A percentile compares a stretch with the other conserved stretches of the same genome.
These are phyloP conservation scores for Dichotomocladium elegans DNA, from an alignment of 371 early-diverging fungal species.

Conservation along the genomic window DNA sequence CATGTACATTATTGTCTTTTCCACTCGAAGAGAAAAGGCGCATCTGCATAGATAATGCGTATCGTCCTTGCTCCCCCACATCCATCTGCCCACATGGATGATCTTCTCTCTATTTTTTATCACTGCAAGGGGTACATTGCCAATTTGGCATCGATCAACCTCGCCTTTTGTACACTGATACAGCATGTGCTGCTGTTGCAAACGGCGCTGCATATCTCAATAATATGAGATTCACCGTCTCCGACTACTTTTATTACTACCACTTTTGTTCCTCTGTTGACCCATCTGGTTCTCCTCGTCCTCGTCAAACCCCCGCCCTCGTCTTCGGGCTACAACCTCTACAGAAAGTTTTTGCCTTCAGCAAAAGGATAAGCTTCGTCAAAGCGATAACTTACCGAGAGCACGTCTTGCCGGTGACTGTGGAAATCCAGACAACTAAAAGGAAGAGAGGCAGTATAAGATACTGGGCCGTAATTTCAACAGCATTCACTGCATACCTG, in stretches of 20 bases:
- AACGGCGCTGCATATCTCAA: background rate
- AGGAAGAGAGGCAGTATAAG: conserved; percentile 12
- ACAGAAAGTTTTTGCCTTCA: background rate
- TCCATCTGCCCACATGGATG: too few relatives aligned
- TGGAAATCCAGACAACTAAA: conserved; percentile 83
- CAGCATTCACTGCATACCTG: conserved; percentile 10
- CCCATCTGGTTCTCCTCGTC: background rate
- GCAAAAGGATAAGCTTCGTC: too few relatives aligned
- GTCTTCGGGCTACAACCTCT: background rate
- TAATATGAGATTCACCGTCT: background rate
- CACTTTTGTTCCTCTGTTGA: too few relatives aligned
- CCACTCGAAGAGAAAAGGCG: background rate
- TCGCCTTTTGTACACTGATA: too few relatives aligned
- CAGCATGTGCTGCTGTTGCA: too few relatives aligned
- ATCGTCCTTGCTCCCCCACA: background rate
- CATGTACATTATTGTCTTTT: too few relatives aligned
- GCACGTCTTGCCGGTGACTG: conserved; percentile 86
- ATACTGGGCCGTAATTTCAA: conserved; percentile 20
- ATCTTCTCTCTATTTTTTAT: too few relatives aligned
- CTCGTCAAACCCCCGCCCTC: background rate
- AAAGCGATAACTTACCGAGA: too few relatives aligned
- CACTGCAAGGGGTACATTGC: too few relatives aligned
- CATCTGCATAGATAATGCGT: background rate
- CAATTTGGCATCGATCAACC: too few relatives aligned
- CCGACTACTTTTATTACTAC: background rate